These are phyloP conservation scores for Gryganskiella cystojenkinii DNA, from an alignment of 192 early-diverging fungal genomes.

Conservation along the genomic window DNA sequence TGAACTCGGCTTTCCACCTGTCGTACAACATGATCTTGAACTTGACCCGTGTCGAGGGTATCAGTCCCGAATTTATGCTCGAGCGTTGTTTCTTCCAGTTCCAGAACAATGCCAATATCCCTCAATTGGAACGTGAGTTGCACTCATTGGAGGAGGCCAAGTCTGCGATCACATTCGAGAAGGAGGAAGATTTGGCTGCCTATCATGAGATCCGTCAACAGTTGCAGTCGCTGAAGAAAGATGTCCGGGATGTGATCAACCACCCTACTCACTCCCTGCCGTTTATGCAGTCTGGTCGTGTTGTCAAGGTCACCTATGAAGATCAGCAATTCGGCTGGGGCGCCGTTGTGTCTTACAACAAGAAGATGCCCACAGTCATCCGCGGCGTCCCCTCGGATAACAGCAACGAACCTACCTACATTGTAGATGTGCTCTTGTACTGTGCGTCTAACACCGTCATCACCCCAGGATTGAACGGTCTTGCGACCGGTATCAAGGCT, in stretches of 20 bases:
- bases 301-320: conserved; percentile 70
- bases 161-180: conserved; percentile 66
- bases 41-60: conserved; percentile 92
- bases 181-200: conserved; percentile 75
- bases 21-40: conserved; percentile 98
- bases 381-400: conserved; percentile 19
- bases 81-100: conserved; percentile 93
- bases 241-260: conserved; percentile 80
- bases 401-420: conserved; percentile 65
- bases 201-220: conserved; percentile 85
- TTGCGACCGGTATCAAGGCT: conserved; percentile 62
- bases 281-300: conserved; percentile 88
- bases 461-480: conserved; percentile 58
- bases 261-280: conserved; percentile 85
- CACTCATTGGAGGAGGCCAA: conserved; percentile 62
- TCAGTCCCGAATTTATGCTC: conserved; percentile 93
- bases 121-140: conserved; percentile 76
- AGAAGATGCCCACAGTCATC: conserved; percentile 43
- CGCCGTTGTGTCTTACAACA: conserved; percentile 66
- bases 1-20: conserved; percentile 95
- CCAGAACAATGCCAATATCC: conserved; percentile 87
- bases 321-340: conserved; percentile 94
- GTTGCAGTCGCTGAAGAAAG: conserved; percentile 68
- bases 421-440: conserved; percentile 88
- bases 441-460: conserved; percentile 74